Base-by-base conservation (phyloP, 345 rosid species). In the Leavenworthia alabamica region DNA sequence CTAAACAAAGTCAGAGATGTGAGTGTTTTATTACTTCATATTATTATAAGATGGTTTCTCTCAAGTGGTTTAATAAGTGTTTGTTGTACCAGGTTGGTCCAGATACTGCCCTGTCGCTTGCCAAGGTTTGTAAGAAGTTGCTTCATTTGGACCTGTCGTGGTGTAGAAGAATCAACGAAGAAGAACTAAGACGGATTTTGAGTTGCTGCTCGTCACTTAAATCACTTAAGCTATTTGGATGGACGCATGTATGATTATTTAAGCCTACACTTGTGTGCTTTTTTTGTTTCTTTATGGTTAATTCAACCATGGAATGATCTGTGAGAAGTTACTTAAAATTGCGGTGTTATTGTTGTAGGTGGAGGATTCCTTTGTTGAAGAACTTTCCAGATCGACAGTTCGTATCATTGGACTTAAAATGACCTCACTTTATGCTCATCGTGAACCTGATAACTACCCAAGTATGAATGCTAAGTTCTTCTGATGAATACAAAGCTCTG, bases 221-320 rank as follows among this genome's bases (percentile, higher is more conserved):
- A 73, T 66, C 77, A 56, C 77, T 85, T 33, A 83, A 73, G 71
- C 62, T 85, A 42, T 83, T 81, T 50, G 92, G 92, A 57, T 85
- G 86, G 66, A 62, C 75, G 42, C 89, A 81, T 83, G 91, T 85
- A 62, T 24, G 15, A 11, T 14, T 28, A 56, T n/a, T 16, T 35
- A 9, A 22, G 41, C 26, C 14, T 42, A 15, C 47, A 33, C 28
- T 62, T 26, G 37, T 45, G 55, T 16, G 5, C 6, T 26, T 26
- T 41, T 15, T 28, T 39, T 40, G 39, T n/a, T n/a, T n/a, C 1
- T 29, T 28, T 2, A 24, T 6, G 16, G 9, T 15, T 15, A 42
- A 14, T 14, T 6, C 49, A 36, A 36, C 24, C 19, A 29, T 50
- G 19, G 8, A 53, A 33, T 24, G 57, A 54, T 62, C 56, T 45